A percentile compares a stretch with the other conserved stretches of the same genome.
Conservation (phyloP, 768 basidiomycete species). For the Russula emetica region DNA sequence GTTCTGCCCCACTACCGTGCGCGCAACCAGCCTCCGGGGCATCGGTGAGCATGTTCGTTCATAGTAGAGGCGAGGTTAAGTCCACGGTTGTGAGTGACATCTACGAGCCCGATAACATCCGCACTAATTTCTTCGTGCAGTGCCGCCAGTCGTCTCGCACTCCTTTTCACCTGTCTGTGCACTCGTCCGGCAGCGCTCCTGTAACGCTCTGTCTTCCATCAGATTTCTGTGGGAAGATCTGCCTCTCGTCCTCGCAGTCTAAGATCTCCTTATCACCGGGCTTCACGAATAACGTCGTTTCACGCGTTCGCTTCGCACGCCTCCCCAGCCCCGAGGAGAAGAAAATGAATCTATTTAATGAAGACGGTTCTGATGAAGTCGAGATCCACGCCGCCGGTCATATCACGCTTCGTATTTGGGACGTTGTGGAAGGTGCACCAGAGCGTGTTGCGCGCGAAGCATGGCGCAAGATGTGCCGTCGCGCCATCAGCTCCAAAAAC, state of each 20-base stretch:
- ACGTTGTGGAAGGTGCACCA: conserved; percentile 58
- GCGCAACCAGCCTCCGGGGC: conserved; percentile 62
- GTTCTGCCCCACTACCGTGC: conserved; percentile 77
- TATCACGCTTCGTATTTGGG: conserved; percentile 77
- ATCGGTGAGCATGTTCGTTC: conserved; percentile 69
- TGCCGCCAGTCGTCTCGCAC: conserved; percentile 34
- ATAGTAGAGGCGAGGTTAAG: conserved; percentile 52
- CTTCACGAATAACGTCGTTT: conserved; percentile 61
- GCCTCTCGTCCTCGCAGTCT: conserved; percentile 45
- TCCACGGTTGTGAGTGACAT: conserved; percentile 62
- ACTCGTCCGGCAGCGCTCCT: conserved; percentile 53
- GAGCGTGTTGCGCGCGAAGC: conserved; percentile 61
- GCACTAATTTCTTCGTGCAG: conserved; percentile 19
- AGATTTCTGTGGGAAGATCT: conserved; percentile 69
- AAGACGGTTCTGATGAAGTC: conserved; percentile 48
- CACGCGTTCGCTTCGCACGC: conserved; percentile 33
- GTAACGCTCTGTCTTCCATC: conserved; percentile 76
- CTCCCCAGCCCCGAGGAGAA: conserved; percentile 30
- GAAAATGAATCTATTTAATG: conserved; percentile 30
- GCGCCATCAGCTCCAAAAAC: conserved; percentile 57
- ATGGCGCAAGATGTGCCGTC: conserved; percentile 41
- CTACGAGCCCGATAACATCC: neutral
- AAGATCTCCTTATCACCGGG: conserved; percentile 55
- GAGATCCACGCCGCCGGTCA: conserved; percentile 55
- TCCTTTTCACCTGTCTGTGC: conserved; percentile 49